Conservation (phyloP, 305 asterid species). For the Fraxinus latifolia region DNA sequence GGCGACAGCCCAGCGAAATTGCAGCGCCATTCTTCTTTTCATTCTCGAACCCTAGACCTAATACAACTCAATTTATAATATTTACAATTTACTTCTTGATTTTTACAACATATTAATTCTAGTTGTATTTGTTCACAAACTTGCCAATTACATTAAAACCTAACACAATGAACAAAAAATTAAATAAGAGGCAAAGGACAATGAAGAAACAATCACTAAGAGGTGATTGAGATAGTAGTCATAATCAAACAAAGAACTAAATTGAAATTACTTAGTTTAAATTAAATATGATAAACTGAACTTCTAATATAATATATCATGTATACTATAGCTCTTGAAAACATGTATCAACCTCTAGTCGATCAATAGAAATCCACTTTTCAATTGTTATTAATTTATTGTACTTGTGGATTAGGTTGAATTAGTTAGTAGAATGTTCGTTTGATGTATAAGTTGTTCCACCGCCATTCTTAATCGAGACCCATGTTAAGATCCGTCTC, state of each 20-base stretch:
- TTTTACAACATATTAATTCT: no score
- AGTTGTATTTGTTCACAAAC: no score
- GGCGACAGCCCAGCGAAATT: no score
- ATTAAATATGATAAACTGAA: no score
- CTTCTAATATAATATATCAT: neutral
- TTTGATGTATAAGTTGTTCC: no score
- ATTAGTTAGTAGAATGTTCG: neutral
- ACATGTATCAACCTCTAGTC: neutral
- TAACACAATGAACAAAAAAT: no score
- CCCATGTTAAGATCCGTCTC: neutral
- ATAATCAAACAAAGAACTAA: neutral
- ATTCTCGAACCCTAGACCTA: no score
- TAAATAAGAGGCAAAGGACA: neutral
- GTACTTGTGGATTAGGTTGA: neutral
- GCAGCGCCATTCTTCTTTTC: no score
- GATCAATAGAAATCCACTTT: neutral
- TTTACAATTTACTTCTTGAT: no score
- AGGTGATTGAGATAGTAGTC: neutral
- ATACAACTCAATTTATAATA: no score
- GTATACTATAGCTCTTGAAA: neutral
- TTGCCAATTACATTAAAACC: no score
- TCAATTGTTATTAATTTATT: neutral
- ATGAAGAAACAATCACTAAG: neutral
- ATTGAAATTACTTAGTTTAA: no score
- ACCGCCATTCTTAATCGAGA: neutral